Percentiles rank a stretch among this genome's conserved stretches.
Evolutionary conservation across 352 stramenopile genomes (phyloP).

Genomic region (Phytophthora syringae): DNA sequence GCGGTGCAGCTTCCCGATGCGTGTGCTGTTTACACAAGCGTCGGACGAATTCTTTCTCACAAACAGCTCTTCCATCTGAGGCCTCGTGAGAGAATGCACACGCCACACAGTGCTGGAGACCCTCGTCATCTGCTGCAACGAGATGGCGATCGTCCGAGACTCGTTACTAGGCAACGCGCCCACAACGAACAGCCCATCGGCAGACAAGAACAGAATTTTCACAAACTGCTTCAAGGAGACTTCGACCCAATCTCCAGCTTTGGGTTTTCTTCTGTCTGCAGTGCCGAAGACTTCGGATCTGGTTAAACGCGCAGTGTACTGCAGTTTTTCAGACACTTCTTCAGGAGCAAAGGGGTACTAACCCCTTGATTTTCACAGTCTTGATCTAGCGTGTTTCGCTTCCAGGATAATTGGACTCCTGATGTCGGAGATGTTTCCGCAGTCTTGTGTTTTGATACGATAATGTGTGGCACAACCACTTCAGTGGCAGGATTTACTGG

Average conservation of each 20-base stretch:
- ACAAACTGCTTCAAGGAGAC: slow-evolving; percentile 53
- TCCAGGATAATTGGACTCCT: slow-evolving; percentile 1
- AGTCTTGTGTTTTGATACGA: slow-evolving; percentile 9
- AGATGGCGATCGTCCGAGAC: slow-evolving; percentile 31
- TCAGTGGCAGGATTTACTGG: neutral
- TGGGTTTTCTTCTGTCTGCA: slow-evolving; percentile 25
- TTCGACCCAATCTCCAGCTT: slow-evolving; percentile 62
- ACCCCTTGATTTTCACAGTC: neutral
- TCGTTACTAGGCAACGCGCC: slow-evolving; percentile 20
- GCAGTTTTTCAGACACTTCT: neutral
- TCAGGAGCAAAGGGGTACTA: neutral
- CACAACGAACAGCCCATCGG: slow-evolving; percentile 38
- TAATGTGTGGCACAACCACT: slow-evolving; percentile 22
- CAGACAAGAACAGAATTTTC: slow-evolving; percentile 47
- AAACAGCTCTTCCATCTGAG: slow-evolving; percentile 9
- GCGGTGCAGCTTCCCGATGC: slow-evolving; percentile 56
- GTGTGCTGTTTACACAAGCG: slow-evolving; percentile 2
- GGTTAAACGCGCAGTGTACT: slow-evolving; percentile 2
- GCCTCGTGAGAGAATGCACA: slow-evolving; percentile 18
- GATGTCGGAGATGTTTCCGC: neutral
- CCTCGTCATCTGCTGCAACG: slow-evolving; percentile 34
- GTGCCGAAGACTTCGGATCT: neutral
- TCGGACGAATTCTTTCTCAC: neutral
- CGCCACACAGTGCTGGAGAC: slow-evolving; percentile 54
- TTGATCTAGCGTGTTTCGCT: slow-evolving; percentile 1